These are phyloP conservation scores for Pyropia yezoensis DNA, from an alignment of 23 red algal species.

Conservation along the genomic window DNA sequence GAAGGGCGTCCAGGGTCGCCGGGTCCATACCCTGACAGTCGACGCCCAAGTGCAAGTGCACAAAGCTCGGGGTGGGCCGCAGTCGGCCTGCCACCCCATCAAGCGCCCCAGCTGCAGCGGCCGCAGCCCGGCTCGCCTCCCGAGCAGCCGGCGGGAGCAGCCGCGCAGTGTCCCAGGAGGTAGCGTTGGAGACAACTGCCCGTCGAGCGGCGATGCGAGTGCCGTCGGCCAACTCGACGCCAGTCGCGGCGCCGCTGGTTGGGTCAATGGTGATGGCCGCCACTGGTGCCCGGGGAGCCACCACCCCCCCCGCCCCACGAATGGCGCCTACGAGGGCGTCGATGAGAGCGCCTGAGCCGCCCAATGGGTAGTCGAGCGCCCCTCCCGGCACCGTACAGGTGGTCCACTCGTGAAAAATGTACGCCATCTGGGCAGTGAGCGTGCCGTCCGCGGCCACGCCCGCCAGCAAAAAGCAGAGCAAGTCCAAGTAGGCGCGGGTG, in stretches of 20 bases:
- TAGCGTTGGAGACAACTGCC: conserved; percentile 23
- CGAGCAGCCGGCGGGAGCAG: background rate
- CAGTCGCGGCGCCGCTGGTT: background rate
- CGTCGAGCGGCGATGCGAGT: background rate
- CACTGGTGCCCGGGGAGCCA: conserved; percentile 23
- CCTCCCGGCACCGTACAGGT: background rate
- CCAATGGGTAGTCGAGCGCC: conserved; percentile 60
- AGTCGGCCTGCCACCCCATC: conserved; percentile 10
- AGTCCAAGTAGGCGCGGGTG: conserved; percentile 43
- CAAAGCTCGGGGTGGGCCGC: conserved; percentile 29
- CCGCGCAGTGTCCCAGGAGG: background rate
- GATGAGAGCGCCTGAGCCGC: conserved; percentile 45
- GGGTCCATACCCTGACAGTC: conserved; percentile 22
- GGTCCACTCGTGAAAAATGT: conserved; percentile 57
- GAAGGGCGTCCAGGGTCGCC: background rate
- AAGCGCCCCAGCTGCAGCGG: background rate
- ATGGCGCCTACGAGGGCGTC: conserved; percentile 52
- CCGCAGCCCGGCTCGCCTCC: background rate
- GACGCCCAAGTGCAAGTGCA: conserved; percentile 64
- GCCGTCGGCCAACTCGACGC: conserved; percentile 19
- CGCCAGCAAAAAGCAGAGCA: conserved; percentile 76
- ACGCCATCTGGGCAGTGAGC: conserved; percentile 65
- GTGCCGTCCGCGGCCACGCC: conserved; percentile 45
- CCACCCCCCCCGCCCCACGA: conserved; percentile 2
- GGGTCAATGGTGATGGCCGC: conserved; percentile 15